Evolutionary conservation across 2,329 filamentous ascomycete genomes (phyloP).

Genomic region (Clonostachys rosea): DNA sequence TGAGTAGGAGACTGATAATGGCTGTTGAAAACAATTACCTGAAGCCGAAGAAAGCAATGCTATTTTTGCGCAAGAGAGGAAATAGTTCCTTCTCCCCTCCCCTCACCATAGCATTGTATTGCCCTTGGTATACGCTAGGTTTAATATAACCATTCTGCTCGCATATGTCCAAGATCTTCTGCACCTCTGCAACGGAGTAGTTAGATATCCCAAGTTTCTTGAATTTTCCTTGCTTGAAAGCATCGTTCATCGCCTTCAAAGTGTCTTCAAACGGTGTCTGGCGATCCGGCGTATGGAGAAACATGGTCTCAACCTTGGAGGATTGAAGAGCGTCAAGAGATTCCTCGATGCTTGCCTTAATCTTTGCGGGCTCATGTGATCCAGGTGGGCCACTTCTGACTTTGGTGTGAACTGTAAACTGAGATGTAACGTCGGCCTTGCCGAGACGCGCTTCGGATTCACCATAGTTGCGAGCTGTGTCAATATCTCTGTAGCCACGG

Average conservation of each 20-base stretch:
- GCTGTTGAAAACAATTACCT: slow-evolving; percentile 8
- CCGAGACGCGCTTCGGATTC: neutral
- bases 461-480: neutral
- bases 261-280: slow-evolving; percentile 33
- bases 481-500: neutral
- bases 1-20: too few species aligned
- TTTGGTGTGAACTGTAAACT: slow-evolving; percentile 10
- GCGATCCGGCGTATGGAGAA: slow-evolving; percentile 39
- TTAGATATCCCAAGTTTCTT: slow-evolving; percentile 40
- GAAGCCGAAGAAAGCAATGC: slow-evolving; percentile 37
- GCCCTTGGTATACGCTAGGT: slow-evolving; percentile 40
- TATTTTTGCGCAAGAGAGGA: slow-evolving; percentile 30
- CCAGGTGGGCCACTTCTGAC: neutral
- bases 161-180: slow-evolving; percentile 34
- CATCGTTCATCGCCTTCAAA: slow-evolving; percentile 31
- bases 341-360: too few species aligned
- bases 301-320: slow-evolving; percentile 23
- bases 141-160: slow-evolving; percentile 29
- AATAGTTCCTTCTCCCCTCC: slow-evolving; percentile 34
- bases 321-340: too few species aligned
- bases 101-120: slow-evolving; percentile 39
- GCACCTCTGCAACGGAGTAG: slow-evolving; percentile 35
- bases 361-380: too few species aligned
- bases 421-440: neutral
- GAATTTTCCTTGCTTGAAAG: slow-evolving; percentile 34